A percentile compares a stretch with the other conserved stretches of the same genome.
Conservation (phyloP, 345 rosid genomes). For the Populus deltoides region DNA sequence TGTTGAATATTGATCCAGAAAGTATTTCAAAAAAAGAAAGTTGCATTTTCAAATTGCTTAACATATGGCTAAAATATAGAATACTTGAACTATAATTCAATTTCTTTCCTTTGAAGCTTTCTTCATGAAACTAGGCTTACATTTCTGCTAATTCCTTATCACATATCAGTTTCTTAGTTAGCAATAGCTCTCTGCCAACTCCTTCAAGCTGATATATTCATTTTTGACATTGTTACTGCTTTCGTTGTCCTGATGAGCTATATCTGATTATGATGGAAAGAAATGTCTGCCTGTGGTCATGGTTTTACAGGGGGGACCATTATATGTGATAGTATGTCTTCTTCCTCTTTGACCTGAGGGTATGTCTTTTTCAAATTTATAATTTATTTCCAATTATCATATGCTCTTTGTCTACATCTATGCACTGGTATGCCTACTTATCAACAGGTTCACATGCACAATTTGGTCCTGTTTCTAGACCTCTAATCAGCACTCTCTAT, state of each 20-base stretch:
- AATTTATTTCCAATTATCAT: background rate
- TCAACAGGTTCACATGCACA: background rate
- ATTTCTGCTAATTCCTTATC: background rate
- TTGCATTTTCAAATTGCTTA: background rate
- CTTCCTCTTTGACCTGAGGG: background rate
- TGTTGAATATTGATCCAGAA: slow-evolving; percentile 21
- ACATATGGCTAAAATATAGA: too few relatives aligned
- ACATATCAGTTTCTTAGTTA: background rate
- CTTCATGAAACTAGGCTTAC: background rate
- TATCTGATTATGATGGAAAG: background rate
- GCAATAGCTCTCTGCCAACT: background rate
- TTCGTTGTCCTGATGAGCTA: background rate
- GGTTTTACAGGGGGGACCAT: background rate
- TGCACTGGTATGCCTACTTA: background rate
- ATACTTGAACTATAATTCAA: background rate
- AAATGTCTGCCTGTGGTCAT: background rate
- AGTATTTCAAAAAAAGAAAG: background rate
- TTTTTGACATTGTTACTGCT: background rate
- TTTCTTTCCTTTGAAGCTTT: background rate
- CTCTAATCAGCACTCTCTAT: background rate
- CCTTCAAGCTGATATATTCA: background rate
- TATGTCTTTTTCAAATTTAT: background rate
- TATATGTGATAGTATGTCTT: background rate
- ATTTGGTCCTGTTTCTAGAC: background rate
- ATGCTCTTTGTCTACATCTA: background rate